Base-by-base conservation (phyloP, 257 asterid genomes). In the Verbena officinalis region DNA sequence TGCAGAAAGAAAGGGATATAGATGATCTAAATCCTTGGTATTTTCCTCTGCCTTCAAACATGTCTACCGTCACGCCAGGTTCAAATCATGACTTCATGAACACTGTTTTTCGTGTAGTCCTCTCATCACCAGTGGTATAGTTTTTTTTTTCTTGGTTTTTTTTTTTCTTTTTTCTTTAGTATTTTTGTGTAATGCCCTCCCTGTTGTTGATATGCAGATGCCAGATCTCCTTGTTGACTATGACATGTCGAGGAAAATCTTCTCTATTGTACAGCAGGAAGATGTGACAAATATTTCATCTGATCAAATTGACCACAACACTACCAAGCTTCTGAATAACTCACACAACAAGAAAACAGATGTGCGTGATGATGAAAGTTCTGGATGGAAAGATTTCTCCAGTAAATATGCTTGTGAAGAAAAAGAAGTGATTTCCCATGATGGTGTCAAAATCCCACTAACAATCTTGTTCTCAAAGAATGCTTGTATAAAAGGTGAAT, bases 141-240 rank as follows among this genome's bases (percentile, higher is more conserved):
- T 75, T 68, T n/a, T n/a, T n/a, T n/a, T n/a, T n/a, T n/a, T n/a
- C n/a, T n/a, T n/a, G n/a, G n/a, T n/a, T n/a, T n/a, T n/a, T n/a
- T n/a, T n/a, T n/a, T n/a, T n/a, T n/a, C n/a, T n/a, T n/a, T n/a
- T n/a, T n/a, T n/a, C n/a, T n/a, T n/a, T n/a, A n/a, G n/a, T n/a
- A n/a, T n/a, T n/a, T n/a, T n/a, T n/a, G n/a, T n/a, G n/a, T n/a
- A n/a, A n/a, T n/a, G n/a, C n/a, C n/a, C n/a, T n/a, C n/a, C 36
- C 38, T 19, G 5, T 39, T 61, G 58, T 70, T 55, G 48, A 64
- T 60, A 12, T 75, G 75, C 81, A 93, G 97, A 87, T 86, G 81
- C 99, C 97, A 22, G 99, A 93, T 80, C 83, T 84, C 69, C 66
- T 86, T n/a, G 78, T 87, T 24, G 97, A 93, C 82, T 93, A 90